Evolutionary conservation across 2,329 filamentous ascomycete genomes (phyloP).

Genomic region (Beauveria brongniartii): DNA sequence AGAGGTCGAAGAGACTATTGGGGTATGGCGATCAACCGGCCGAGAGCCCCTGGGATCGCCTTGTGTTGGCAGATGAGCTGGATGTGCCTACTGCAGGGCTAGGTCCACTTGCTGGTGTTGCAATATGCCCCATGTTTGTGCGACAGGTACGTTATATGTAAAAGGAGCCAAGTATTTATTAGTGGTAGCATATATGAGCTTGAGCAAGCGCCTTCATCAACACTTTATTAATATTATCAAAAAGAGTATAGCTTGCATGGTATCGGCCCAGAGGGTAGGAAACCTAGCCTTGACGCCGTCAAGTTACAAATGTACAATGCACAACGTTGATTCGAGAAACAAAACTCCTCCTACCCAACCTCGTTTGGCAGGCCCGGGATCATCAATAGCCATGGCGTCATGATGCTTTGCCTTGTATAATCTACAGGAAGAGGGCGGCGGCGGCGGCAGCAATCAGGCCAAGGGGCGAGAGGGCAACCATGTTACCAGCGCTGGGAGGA

Average conservation of each 20-base stretch:
- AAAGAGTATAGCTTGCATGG: not conserved
- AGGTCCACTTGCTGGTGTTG: not conserved
- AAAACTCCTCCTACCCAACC: not conserved
- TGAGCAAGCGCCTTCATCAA: not conserved
- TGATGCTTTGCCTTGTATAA: not conserved
- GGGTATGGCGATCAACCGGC: not conserved
- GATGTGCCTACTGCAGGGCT: not conserved
- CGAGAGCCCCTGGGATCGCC: not conserved
- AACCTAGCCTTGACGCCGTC: not conserved
- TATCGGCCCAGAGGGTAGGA: not conserved
- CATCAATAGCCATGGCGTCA: not conserved
- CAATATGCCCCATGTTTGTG: not conserved
- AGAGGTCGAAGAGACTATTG: not conserved
- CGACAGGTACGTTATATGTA: not conserved
- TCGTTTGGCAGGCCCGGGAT: not conserved
- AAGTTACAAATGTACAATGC: not conserved
- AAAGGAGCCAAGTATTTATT: not conserved
- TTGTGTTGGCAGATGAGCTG: not conserved
- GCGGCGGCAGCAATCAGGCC: constrained; percentile 2
- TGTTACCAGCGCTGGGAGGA: constrained; percentile 3
- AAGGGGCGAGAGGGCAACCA: constrained; percentile 2
- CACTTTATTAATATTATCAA: not conserved
- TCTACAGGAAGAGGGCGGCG: constrained; percentile 8
- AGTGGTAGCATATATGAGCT: not conserved
- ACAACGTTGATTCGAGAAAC: not conserved